phyloP scores from a whole-genome alignment of 1,284 basidiomycete genomes.

The Ceratorhiza oryzae-sativae region DNA sequence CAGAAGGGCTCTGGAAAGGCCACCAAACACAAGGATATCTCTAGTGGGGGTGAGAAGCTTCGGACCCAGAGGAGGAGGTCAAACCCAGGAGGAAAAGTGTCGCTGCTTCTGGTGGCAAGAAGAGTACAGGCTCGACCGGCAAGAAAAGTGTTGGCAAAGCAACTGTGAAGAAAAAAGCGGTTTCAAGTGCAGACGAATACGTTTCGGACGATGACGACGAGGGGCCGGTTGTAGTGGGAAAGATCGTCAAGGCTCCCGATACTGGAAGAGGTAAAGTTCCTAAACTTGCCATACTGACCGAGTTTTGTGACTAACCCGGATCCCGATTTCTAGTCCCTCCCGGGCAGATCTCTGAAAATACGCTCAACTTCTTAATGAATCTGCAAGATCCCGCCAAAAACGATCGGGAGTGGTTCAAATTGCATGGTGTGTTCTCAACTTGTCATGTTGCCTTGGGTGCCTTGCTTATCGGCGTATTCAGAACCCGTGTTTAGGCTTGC shows the following conservation, averaged over 20 bases:
- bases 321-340: slow-evolving; percentile 66
- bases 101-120: slow-evolving; percentile 11
- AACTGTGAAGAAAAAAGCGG: slow-evolving; percentile 50
- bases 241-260: slow-evolving; percentile 75
- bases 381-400: slow-evolving; percentile 80
- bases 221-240: slow-evolving; percentile 73
- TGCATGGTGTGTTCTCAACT: slow-evolving; percentile 61
- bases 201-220: slow-evolving; percentile 64
- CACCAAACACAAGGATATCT: slow-evolving; percentile 49
- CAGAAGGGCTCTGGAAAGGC: slow-evolving; percentile 23
- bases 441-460: slow-evolving; percentile 2
- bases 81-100: slow-evolving; percentile 34
- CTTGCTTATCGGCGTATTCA: slow-evolving; percentile 48
- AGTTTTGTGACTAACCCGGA: neutral
- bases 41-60: slow-evolving; percentile 54
- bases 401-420: slow-evolving; percentile 87
- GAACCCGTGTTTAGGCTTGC: slow-evolving; percentile 83
- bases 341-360: slow-evolving; percentile 86
- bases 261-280: slow-evolving; percentile 72
- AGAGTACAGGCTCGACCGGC: slow-evolving; percentile 41
- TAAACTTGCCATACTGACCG: neutral
- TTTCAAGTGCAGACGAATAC: slow-evolving; percentile 54
- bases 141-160: slow-evolving; percentile 41
- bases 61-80: slow-evolving; percentile 59
- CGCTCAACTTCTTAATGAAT: slow-evolving; percentile 75